These are phyloP conservation scores for Pythium phragmitis DNA, from an alignment of 352 stramenopile genomes.

Conservation along the genomic window DNA sequence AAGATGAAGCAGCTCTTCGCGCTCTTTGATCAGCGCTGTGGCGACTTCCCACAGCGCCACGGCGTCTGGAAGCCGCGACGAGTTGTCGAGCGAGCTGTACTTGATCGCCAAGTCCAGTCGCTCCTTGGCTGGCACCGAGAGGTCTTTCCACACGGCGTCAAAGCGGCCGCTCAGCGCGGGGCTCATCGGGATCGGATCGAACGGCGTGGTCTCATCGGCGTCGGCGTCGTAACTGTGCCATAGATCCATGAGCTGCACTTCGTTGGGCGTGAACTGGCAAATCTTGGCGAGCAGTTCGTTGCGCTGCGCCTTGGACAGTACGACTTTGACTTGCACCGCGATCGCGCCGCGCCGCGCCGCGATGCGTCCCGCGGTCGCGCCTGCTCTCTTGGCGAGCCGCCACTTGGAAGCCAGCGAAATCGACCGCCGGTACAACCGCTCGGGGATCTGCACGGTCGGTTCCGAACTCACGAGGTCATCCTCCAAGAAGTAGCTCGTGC, in stretches of 20 bases:
- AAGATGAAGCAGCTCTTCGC: slow-evolving; percentile 53
- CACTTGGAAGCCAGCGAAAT: slow-evolving; percentile 40
- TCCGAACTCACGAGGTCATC: slow-evolving; percentile 36
- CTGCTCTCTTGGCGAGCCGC: slow-evolving; percentile 38
- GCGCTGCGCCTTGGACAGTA: slow-evolving; percentile 36
- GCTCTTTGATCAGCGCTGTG: slow-evolving; percentile 48
- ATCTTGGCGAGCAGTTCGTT: slow-evolving; percentile 49
- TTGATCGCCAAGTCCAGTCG: slow-evolving; percentile 75
- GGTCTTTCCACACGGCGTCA: slow-evolving; percentile 65
- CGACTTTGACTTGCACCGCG: slow-evolving; percentile 44
- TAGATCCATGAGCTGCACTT: slow-evolving; percentile 64
- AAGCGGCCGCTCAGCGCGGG: slow-evolving; percentile 62
- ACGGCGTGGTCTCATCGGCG: slow-evolving; percentile 31
- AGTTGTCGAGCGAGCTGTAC: slow-evolving; percentile 62
- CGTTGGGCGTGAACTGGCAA: slow-evolving; percentile 44
- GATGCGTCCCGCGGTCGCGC: slow-evolving; percentile 31
- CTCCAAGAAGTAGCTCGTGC: slow-evolving; percentile 59
- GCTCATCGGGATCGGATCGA: slow-evolving; percentile 66
- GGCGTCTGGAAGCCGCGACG: slow-evolving; percentile 52
- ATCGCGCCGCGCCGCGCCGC: slow-evolving; percentile 45
- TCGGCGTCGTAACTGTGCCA: slow-evolving; percentile 59
- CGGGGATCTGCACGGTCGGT: slow-evolving; percentile 43
- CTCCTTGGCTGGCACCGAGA: slow-evolving; percentile 56
- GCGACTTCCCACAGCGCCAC: slow-evolving; percentile 63
- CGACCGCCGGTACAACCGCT: slow-evolving; percentile 21